These are phyloP conservation scores for Saturnispora dispora DNA, from an alignment of 805 yeast species.

Conservation along the genomic window DNA sequence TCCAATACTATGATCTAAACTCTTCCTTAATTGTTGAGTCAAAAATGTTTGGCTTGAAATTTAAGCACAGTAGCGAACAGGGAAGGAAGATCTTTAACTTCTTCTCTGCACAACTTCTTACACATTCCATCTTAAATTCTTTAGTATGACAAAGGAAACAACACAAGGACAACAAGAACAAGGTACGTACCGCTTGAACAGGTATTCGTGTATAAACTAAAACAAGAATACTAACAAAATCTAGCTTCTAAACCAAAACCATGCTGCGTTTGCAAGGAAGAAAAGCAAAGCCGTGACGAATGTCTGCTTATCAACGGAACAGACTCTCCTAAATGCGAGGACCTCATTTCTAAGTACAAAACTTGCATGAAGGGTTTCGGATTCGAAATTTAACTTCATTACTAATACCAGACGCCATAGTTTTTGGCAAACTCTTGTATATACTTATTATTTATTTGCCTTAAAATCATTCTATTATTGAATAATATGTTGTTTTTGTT, in stretches of 20 bases:
- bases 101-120: background rate
- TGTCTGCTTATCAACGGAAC: constrained; percentile 77
- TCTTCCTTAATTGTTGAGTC: too few species aligned
- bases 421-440: background rate
- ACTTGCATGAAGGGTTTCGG: constrained; percentile 90
- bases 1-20: too few species aligned
- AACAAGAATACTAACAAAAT: background rate
- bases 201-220: too few species aligned
- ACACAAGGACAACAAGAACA: constrained; percentile 11
- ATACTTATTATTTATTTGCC: background rate
- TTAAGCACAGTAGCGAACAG: background rate
- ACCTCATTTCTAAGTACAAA: constrained; percentile 64
- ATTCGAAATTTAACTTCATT: constrained; percentile 39
- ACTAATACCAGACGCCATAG: background rate
- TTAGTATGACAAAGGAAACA: constrained; percentile 11
- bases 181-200: constrained; percentile 14
- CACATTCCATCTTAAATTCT: background rate
- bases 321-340: constrained; percentile 74
- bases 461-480: background rate
- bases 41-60: too few species aligned
- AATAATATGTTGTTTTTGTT: too few species aligned
- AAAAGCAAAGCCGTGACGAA: constrained; percentile 60
- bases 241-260: constrained; percentile 70
- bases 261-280: constrained; percentile 86
- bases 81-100: background rate